phyloP scores from a whole-genome alignment of 2,329 filamentous ascomycete genomes.

The Colletotrichum phormii region DNA sequence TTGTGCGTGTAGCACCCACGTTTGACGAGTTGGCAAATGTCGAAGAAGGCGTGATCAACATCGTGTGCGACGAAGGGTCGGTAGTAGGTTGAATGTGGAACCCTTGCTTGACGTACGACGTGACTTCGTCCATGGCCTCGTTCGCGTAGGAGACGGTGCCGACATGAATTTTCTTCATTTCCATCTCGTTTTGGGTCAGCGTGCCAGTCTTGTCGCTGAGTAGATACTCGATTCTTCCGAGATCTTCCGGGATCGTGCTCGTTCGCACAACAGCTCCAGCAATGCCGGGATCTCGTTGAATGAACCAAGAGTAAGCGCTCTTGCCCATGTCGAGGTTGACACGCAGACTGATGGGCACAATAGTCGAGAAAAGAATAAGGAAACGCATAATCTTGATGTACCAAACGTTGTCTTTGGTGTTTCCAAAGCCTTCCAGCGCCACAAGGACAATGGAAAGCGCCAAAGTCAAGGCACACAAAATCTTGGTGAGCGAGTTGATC shows the following conservation, averaged over 20 bases:
- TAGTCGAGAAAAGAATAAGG: constrained; percentile 97
- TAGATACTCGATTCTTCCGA: constrained; percentile 95
- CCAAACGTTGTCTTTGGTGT: constrained; percentile 77
- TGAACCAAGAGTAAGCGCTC: constrained; percentile 94
- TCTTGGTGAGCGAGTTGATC: constrained; percentile 97
- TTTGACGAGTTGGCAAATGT: constrained; percentile 71
- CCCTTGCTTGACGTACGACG: constrained; percentile 85
- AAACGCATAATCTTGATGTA: constrained; percentile 99
- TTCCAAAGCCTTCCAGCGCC: constrained; percentile 83
- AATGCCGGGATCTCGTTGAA: constrained; percentile 90
- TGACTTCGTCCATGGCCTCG: constrained; percentile 98
- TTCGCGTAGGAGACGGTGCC: constrained; percentile 98
- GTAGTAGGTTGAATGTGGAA: constrained; percentile 70
- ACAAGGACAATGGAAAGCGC: constrained; percentile 89
- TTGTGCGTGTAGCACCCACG: constrained; percentile 79
- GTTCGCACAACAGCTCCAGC: constrained; percentile 93
- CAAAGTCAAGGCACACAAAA: constrained; percentile 89
- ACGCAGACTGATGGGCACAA: constrained; percentile 95
- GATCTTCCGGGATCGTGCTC: constrained; percentile 96
- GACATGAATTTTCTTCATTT: constrained; percentile 98
- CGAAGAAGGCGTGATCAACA: constrained; percentile 81
- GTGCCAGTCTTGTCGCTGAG: constrained; percentile 99
- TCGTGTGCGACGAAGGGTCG: constrained; percentile 55
- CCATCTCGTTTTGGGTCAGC: constrained; percentile 97
- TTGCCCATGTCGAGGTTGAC: constrained; percentile 99